These are phyloP conservation scores for Daedalea quercina DNA, from an alignment of 768 basidiomycete species.

Conservation along the genomic window DNA sequence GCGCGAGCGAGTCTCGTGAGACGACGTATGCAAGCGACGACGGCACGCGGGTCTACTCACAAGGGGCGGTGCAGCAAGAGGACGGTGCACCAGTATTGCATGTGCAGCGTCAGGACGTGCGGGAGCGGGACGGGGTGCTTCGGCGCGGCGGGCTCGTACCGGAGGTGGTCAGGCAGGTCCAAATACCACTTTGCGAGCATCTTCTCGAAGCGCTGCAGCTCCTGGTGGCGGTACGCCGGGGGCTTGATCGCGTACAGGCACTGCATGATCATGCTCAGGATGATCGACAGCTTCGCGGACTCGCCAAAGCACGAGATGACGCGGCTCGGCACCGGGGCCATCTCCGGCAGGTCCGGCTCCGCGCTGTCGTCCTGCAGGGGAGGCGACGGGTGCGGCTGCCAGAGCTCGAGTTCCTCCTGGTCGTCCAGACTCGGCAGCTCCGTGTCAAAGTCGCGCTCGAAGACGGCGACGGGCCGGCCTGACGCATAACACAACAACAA, in stretches of 20 bases:
- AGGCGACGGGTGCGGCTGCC: constrained; percentile 38
- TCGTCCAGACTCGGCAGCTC: constrained; percentile 54
- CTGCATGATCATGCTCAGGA: constrained; percentile 64
- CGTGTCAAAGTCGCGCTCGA: constrained; percentile 73
- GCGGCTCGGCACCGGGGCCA: constrained; percentile 36
- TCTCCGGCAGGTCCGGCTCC: constrained; percentile 12
- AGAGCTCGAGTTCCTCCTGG: constrained; percentile 57
- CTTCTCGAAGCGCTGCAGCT: constrained; percentile 52
- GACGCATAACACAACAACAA: neutral
- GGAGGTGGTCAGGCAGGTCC: constrained; percentile 61
- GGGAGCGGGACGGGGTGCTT: constrained; percentile 44
- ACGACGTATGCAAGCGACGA: no score
- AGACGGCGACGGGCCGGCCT: constrained; percentile 70
- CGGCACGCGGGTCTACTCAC: no score
- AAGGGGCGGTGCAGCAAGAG: constrained; percentile 74
- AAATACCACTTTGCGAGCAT: constrained; percentile 70
- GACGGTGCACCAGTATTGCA: constrained; percentile 83
- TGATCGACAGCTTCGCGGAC: constrained; percentile 60
- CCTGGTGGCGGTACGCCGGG: constrained; percentile 46
- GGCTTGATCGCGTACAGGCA: constrained; percentile 63
- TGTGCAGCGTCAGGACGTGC: constrained; percentile 67
- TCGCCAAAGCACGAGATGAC: constrained; percentile 74
- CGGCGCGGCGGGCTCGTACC: constrained; percentile 47
- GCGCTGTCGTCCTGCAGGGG: constrained; percentile 23
- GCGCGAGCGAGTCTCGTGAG: neutral